These are phyloP conservation scores for Imleria badia DNA, from an alignment of 768 basidiomycete genomes.

Conservation along the genomic window DNA sequence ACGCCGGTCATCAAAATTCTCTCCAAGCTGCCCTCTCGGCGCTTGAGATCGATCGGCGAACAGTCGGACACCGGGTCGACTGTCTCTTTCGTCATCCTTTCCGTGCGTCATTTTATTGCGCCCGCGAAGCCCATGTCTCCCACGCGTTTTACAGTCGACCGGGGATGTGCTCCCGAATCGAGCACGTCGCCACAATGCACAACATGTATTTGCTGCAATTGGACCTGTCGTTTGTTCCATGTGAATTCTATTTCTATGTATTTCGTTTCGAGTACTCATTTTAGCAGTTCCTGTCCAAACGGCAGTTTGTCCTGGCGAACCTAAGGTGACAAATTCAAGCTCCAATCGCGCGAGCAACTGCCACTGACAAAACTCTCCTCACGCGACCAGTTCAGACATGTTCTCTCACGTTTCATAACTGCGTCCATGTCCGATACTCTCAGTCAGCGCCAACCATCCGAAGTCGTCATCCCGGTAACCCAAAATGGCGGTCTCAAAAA, in stretches of 20 bases:
- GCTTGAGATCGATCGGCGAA: constrained; percentile 58
- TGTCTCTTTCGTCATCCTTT: constrained; percentile 60
- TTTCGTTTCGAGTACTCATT: not conserved
- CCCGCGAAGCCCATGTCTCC: not conserved
- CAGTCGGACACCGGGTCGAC: constrained; percentile 68
- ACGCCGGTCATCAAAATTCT: constrained; percentile 66
- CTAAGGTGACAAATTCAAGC: constrained; percentile 25
- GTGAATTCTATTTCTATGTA: not conserved
- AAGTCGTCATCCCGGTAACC: constrained; percentile 15
- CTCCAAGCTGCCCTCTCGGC: constrained; percentile 56
- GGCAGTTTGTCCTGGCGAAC: constrained; percentile 32
- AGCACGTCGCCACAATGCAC: constrained; percentile 60
- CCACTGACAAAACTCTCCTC: constrained; percentile 50
- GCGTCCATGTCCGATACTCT: constrained; percentile 43
- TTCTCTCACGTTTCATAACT: constrained; percentile 51
- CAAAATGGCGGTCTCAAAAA: constrained; percentile 58
- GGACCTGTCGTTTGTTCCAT: constrained; percentile 25
- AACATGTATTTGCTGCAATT: constrained; percentile 47
- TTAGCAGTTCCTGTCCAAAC: constrained; percentile 21
- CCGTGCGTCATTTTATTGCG: constrained; percentile 41
- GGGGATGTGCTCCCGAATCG: constrained; percentile 71
- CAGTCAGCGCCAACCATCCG: constrained; percentile 27
- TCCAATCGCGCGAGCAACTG: constrained; percentile 30
- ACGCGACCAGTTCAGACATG: constrained; percentile 56
- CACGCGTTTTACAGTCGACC: constrained; percentile 44